Evolutionary conservation across 2,329 filamentous ascomycete species (phyloP), one percentile per base, ranked within the genome.

Genomic region (Fusarium ambrosium): DNA sequence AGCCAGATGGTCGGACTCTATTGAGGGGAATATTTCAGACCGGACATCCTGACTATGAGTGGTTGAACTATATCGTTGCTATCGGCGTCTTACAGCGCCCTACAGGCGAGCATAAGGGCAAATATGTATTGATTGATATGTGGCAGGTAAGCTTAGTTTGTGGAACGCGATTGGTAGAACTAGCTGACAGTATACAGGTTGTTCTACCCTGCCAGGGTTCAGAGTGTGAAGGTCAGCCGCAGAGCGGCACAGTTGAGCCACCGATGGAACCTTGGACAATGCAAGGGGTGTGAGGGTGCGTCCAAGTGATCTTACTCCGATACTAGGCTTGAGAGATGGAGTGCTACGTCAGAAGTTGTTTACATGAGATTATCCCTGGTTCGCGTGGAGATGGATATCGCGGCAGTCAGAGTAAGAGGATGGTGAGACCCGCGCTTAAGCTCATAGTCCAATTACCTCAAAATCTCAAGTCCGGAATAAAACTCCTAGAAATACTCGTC

Each of bases 21-120:
- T 18, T 80, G 24, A 66, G 75, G 6, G 79, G 81, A 3, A 64
- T 81, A 0, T 85, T 85, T 34, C 82, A 85, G 68, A 82, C 81
- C 0, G 80, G 80, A 0, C 80, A 81, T 59, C 70, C 78, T 2
- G 78, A 81, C 32, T 85, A 85, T 61, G 71, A 77, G 32, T 85
- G 82, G 82, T 68, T 85, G 24, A 85, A 85, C 64, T 77, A 76
- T 13, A 75, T 82, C 2, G 77, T 84, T 4, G 81, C 79, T 0
- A 66, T 75, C 0, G 79, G 79, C 0, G 71, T 79, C 3, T 9
- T 79, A 32, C 62, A 76, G 2, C n/a, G 72, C 0, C 71, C 73
- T 0, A 61, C 55, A 1, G 68, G 61, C 1, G 71, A 66, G 4
- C 70, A 68, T 1, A 65, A 53, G 0, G 76, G 74, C 1, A 78